A percentile compares a stretch with the other conserved stretches of the same genome.
Evolutionary conservation across 352 stramenopile genomes (phyloP).

Genomic region (Pythium guiyangense): DNA sequence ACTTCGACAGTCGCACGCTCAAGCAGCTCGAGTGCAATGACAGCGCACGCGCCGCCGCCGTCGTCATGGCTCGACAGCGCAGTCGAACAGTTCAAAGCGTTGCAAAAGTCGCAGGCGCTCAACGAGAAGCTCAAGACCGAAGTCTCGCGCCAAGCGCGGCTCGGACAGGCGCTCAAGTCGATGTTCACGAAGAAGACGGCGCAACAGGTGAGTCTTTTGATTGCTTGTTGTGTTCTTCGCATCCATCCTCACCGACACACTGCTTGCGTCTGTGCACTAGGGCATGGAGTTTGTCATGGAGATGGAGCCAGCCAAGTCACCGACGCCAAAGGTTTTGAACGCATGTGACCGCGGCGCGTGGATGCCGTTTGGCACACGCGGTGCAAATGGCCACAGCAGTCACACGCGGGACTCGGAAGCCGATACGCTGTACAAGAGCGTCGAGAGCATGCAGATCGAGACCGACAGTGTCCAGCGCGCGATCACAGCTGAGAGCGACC

Average conservation of each 20-base stretch:
- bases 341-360: neutral
- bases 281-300: conserved; percentile 3
- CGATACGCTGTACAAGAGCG: conserved; percentile 8
- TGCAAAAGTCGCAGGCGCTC: conserved; percentile 8
- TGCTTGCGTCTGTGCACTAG: neutral
- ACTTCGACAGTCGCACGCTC: no score
- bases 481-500: conserved; percentile 3
- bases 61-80: conserved; percentile 9
- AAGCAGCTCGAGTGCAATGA: no score
- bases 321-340: neutral
- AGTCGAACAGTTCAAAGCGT: conserved; percentile 9
- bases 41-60: neutral
- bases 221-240: no score
- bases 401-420: neutral
- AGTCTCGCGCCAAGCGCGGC: conserved; percentile 6
- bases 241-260: no score
- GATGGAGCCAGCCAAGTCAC: conserved; percentile 1
- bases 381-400: no score
- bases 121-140: conserved; percentile 8
- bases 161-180: conserved; percentile 6
- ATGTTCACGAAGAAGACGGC: conserved; percentile 12
- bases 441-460: conserved; percentile 11
- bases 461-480: conserved; percentile 5
- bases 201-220: conserved; percentile 10
- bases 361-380: neutral